Conservation (phyloP, 345 rosid genomes). For the Orychophragmus violaceus region DNA sequence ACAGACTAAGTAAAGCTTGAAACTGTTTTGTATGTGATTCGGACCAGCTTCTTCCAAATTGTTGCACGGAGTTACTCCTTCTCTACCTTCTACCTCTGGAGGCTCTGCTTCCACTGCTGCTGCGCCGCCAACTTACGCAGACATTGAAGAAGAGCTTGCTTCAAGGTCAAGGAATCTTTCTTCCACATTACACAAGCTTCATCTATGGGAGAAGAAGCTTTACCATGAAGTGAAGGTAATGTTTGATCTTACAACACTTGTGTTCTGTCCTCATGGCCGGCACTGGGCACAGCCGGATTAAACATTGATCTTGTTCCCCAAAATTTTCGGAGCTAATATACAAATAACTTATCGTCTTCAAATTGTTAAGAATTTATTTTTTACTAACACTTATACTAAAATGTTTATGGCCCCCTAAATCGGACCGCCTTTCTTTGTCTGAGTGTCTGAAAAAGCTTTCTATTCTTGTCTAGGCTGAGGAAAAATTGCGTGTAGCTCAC, state of each 20-base stretch:
- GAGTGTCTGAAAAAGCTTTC: not conserved
- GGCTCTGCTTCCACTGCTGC: slow-evolving; percentile 13
- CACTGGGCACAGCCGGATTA: no score
- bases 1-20: not conserved
- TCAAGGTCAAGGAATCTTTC: slow-evolving; percentile 72
- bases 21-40: slow-evolving; percentile 1
- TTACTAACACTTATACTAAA: no score
- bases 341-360: no score
- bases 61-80: slow-evolving; percentile 55
- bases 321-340: no score
- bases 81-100: slow-evolving; percentile 48
- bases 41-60: slow-evolving; percentile 52
- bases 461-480: slow-evolving; percentile 61
- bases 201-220: slow-evolving; percentile 96
- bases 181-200: slow-evolving; percentile 73
- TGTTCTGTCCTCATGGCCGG: no score
- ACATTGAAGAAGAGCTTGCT: slow-evolving; percentile 64
- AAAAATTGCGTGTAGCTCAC: slow-evolving; percentile 71
- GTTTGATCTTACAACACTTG: not conserved
- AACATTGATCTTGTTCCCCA: no score
- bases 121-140: slow-evolving; percentile 40
- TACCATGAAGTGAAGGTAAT: slow-evolving; percentile 85
- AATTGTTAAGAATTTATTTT: no score
- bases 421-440: slow-evolving; percentile 3
- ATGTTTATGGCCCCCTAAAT: no score